A percentile compares a stretch with the other conserved stretches of the same genome.
phyloP scores from a whole-genome alignment of 2,329 filamentous ascomycete species.

The Cladosporium sp. region DNA sequence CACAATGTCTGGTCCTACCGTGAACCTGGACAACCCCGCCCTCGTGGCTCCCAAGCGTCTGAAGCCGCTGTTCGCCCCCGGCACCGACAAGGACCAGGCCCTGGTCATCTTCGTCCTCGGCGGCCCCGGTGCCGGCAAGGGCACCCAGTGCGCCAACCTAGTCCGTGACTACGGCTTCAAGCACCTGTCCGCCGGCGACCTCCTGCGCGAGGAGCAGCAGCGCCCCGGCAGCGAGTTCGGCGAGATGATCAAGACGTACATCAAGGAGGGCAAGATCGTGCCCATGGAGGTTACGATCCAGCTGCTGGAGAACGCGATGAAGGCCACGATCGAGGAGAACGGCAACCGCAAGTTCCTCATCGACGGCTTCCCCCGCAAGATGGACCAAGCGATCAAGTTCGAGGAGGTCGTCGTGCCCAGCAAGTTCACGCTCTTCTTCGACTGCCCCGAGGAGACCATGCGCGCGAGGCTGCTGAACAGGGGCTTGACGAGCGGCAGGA shows the following conservation, averaged over 20 bases:
- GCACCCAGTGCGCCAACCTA: conserved; percentile 87
- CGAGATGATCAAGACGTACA: conserved; percentile 85
- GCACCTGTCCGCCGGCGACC: conserved; percentile 87
- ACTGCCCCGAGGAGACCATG: conserved; percentile 88
- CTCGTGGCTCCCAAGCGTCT: conserved; percentile 49
- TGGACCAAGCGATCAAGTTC: conserved; percentile 93
- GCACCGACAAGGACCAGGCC: conserved; percentile 49
- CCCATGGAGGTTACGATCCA: conserved; percentile 98
- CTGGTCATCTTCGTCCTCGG: conserved; percentile 97
- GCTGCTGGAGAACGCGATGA: conserved; percentile 90
- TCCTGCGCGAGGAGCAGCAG: conserved; percentile 88
- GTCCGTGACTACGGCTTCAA: conserved; percentile 84
- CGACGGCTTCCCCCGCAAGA: conserved; percentile 86
- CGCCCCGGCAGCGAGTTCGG: conserved; percentile 82
- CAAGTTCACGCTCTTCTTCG: conserved; percentile 84
- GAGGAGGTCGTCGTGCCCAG: conserved; percentile 81
- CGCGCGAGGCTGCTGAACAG: conserved; percentile 74
- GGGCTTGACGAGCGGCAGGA: conserved; percentile 83
- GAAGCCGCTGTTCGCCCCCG: conserved; percentile 64
- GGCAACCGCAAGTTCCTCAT: conserved; percentile 67
- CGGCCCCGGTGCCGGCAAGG: conserved; percentile 91
- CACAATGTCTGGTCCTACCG: conserved; percentile 24
- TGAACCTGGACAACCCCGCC: conserved; percentile 21
- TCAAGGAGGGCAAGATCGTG: conserved; percentile 90
- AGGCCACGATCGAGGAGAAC: conserved; percentile 53